Conservation (phyloP, 2,329 filamentous ascomycete species). For the Fusarium sp. region DNA sequence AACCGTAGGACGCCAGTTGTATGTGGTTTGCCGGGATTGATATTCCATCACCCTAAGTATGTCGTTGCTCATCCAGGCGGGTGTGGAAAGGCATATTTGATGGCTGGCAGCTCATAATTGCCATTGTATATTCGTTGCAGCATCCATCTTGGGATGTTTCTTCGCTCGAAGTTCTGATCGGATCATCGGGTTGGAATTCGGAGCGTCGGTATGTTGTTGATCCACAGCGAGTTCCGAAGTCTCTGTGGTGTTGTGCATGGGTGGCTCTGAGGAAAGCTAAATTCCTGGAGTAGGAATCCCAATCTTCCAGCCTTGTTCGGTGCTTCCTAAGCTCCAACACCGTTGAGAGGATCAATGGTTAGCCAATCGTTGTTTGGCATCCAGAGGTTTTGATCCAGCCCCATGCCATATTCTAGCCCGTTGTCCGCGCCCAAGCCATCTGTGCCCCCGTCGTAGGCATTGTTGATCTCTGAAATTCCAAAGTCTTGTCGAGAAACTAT, state of each 20-base stretch:
- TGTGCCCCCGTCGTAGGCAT: slow-evolving; percentile 64
- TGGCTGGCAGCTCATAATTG: neutral
- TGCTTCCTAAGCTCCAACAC: slow-evolving; percentile 47
- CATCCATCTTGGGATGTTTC: neutral
- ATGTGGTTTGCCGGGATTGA: neutral
- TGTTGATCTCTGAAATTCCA: slow-evolving; percentile 61
- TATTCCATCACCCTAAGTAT: neutral
- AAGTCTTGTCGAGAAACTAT: slow-evolving; percentile 47
- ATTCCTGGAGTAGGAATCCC: neutral
- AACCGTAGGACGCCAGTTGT: neutral
- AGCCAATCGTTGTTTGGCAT: slow-evolving; percentile 52
- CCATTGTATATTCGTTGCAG: too few species aligned
- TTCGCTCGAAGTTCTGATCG: neutral
- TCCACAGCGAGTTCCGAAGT: neutral
- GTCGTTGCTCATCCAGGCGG: neutral
- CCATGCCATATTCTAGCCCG: slow-evolving; percentile 59
- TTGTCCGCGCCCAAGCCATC: slow-evolving; percentile 62
- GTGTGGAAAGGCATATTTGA: neutral
- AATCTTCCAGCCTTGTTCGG: slow-evolving; percentile 10
- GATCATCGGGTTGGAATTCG: neutral
- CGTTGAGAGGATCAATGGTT: slow-evolving; percentile 52
- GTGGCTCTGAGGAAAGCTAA: slow-evolving; percentile 28
- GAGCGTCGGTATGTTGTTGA: neutral
- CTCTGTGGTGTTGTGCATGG: neutral
- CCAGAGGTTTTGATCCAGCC: slow-evolving; percentile 57